These are phyloP conservation scores for Funneliformis caledonium DNA, from an alignment of 371 early-diverging fungal species.

Conservation along the genomic window DNA sequence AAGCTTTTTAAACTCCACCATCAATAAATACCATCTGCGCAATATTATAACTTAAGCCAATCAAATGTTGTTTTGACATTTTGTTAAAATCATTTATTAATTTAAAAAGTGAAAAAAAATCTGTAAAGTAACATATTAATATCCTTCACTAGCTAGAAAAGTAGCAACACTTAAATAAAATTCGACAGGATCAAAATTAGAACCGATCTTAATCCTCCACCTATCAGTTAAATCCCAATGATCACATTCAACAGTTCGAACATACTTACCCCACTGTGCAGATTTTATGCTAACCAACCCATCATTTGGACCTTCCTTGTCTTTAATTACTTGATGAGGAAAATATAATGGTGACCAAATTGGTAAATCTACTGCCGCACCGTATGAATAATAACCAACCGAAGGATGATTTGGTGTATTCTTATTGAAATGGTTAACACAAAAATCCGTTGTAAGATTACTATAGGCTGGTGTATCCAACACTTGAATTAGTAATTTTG, in stretches of 20 bases:
- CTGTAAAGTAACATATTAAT: conserved; percentile 37
- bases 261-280: conserved; percentile 87
- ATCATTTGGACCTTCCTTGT: conserved; percentile 88
- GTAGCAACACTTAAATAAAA: conserved; percentile 81
- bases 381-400: conserved; percentile 83
- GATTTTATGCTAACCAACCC: conserved; percentile 83
- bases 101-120: no score
- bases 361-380: conserved; percentile 63
- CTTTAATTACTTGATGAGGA: conserved; percentile 71
- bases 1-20: no score
- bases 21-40: no score
- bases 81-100: no score
- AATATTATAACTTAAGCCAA: no score
- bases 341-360: conserved; percentile 63
- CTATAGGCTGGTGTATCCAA: conserved; percentile 90
- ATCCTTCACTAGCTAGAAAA: conserved; percentile 62
- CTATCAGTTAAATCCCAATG: conserved; percentile 84
- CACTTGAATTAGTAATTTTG: conserved; percentile 48
- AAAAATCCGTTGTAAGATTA: conserved; percentile 86
- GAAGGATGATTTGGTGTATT: conserved; percentile 77
- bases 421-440: conserved; percentile 80
- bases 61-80: no score
- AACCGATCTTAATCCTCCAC: conserved; percentile 51
- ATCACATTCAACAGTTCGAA: conserved; percentile 78
- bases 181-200: conserved; percentile 71